Evolutionary conservation across 169 alveolate genomes (phyloP), one percentile per base, ranked within the genome.

Genomic region (Cryptosporidium tyzzeri): DNA sequence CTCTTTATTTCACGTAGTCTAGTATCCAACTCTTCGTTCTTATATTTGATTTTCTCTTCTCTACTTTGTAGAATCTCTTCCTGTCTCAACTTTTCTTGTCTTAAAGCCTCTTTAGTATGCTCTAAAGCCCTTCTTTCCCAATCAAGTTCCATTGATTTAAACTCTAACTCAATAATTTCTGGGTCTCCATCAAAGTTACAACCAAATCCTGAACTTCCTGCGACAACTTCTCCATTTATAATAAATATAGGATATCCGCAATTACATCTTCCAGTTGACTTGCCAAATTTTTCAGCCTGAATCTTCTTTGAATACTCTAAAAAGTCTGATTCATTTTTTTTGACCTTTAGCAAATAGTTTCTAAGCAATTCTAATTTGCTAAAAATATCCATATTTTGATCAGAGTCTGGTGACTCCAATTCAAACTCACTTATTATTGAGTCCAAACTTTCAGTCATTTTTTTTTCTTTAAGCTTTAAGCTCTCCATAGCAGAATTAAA

Each of bases 111-210:
- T 33, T 23, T 53, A 33, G 70, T 51, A 50, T 51, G 70, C 9
- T 48, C 68, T 16, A 53, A 31, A 48, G 85, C 85, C 53, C 45
- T 71, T 39, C 70, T 71, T 39, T 71, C 85, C 85, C 68, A 71
- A 23, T 71, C 70, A 31, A 51, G 59, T 18, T 71, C 85, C 85
- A 71, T 71, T 10, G 51, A 71, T 71, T 61, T 71, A 48, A 71
- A 51, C 39, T 71, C 85, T 26, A 71, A 16, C 51, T 71, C 85
- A 8, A 51, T 53, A 33, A 53, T 9, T 5, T 71, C 85, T 39
- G 84, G 50, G 18, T 71, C 69, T 48, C 23, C 55, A 48, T 48
- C 55, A 16, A 48, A 48, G 29, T 48, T 71, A 2, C n/a, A 23
- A 6, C 68, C 50, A 21, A 29, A n/a, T 23, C 5, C 48, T 23